These are phyloP conservation scores for Kalanchoe fedtschenkoi DNA, from an alignment of 164 flowering plant species.

Conservation along the genomic window DNA sequence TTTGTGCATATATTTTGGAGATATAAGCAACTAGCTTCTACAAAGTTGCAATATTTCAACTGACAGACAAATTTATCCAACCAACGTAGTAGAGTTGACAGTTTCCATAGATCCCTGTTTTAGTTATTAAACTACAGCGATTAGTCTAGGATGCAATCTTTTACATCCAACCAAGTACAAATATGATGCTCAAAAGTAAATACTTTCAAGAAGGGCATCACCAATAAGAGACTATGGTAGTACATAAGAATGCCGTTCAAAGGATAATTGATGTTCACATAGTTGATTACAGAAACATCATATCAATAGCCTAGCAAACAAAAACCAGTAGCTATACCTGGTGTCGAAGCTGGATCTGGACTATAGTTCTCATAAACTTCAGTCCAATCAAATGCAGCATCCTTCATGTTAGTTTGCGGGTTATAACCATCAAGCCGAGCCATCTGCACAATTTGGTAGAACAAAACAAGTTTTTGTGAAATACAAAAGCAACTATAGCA, in stretches of 20 bases:
- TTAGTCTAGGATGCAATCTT: background rate
- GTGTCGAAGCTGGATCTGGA: constrained; percentile 32
- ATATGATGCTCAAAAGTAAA: background rate
- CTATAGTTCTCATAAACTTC: constrained; percentile 42
- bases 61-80: background rate
- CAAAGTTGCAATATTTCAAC: background rate
- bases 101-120: background rate
- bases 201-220: background rate
- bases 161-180: background rate
- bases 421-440: constrained; percentile 72
- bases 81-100: background rate
- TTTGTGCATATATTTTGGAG: background rate
- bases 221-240: background rate
- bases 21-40: background rate
- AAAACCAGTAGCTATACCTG: background rate
- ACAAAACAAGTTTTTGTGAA: background rate
- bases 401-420: constrained; percentile 45
- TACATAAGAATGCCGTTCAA: background rate
- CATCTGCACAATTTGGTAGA: constrained; percentile 39
- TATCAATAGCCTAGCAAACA: background rate
- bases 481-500: background rate
- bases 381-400: constrained; percentile 58
- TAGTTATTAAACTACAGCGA: background rate
- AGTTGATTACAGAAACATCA: background rate
- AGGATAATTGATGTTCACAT: background rate